Evolutionary conservation across 1,139 yeast genomes (phyloP).

Genomic region (Candida pseudoviswanathii): DNA sequence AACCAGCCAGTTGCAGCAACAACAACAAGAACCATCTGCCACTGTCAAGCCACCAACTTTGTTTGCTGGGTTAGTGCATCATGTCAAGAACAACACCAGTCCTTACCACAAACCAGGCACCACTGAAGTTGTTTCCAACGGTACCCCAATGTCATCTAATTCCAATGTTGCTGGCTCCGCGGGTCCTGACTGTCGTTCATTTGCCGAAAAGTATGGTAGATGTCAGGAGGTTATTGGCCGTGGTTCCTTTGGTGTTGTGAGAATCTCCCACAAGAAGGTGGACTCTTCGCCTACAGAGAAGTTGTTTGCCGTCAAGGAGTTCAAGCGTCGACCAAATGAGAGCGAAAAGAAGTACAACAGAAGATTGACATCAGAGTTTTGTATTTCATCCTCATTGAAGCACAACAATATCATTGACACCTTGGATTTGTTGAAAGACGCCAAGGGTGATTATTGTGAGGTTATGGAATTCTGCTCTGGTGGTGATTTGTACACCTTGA

Average conservation of each 20-base stretch:
- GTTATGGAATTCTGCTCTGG: constrained; percentile 97
- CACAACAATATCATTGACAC: constrained; percentile 72
- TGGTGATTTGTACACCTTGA: constrained; percentile 87
- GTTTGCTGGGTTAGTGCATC: constrained; percentile 78
- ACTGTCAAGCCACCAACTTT: constrained; percentile 64
- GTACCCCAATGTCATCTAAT: neutral
- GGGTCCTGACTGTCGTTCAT: constrained; percentile 37
- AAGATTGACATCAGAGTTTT: constrained; percentile 48
- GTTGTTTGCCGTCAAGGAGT: constrained; percentile 51
- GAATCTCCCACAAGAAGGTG: constrained; percentile 47
- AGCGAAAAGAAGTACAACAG: constrained; percentile 48
- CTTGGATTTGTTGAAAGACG: constrained; percentile 83
- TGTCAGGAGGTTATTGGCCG: constrained; percentile 54
- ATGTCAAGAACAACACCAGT: constrained; percentile 45
- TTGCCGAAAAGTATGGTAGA: constrained; percentile 52
- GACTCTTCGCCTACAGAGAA: constrained; percentile 23
- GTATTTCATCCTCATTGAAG: constrained; percentile 51
- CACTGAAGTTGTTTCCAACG: constrained; percentile 5
- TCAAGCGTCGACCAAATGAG: constrained; percentile 44
- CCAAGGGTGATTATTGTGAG: constrained; percentile 90
- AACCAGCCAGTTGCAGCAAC: constrained; percentile 15
- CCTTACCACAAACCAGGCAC: constrained; percentile 24
- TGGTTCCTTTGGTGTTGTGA: constrained; percentile 51
- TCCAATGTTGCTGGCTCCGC: neutral
- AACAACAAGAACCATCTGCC: constrained; percentile 12